Conservation (phyloP, 2,329 filamentous ascomycete genomes). For the Claviceps sorghi region DNA sequence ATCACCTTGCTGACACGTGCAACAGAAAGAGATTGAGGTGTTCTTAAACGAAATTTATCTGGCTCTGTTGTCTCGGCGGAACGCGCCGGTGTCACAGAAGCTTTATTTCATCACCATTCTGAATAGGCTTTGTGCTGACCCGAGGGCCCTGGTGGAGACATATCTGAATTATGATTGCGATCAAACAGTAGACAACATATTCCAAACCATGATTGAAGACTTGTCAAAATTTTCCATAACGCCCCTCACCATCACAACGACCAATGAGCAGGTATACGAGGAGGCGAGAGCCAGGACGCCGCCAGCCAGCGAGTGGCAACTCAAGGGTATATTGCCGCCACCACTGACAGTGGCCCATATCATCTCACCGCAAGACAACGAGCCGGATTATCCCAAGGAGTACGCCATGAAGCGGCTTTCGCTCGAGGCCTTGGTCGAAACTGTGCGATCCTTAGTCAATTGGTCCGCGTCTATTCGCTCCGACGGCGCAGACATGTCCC, state of each 20-base stretch:
- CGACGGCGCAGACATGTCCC: constrained; percentile 28
- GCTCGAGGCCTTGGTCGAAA: constrained; percentile 76
- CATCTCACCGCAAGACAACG: constrained; percentile 39
- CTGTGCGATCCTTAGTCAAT: constrained; percentile 75
- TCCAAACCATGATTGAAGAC: constrained; percentile 88
- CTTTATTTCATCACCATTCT: constrained; percentile 79
- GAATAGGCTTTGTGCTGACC: constrained; percentile 70
- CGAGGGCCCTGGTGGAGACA: constrained; percentile 77
- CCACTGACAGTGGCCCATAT: constrained; percentile 72
- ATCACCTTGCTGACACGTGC: constrained; percentile 12
- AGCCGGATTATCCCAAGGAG: constrained; percentile 67
- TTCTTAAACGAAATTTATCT: constrained; percentile 97
- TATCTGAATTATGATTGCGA: constrained; percentile 99
- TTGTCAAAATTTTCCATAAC: constrained; percentile 74
- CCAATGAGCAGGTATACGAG: constrained; percentile 76
- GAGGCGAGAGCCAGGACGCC: constrained; percentile 54
- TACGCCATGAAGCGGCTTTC: constrained; percentile 85
- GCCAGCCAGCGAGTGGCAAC: constrained; percentile 64
- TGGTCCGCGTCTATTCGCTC: constrained; percentile 61
- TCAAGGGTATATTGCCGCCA: constrained; percentile 71
- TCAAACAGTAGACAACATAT: constrained; percentile 89
- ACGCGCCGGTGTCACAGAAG: constrained; percentile 79
- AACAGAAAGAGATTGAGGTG: constrained; percentile 86
- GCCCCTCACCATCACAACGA: constrained; percentile 57
- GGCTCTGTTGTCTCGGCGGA: constrained; percentile 75